Conservation (phyloP, 106 monocot species). For the Alisma plantagoaquatica region DNA sequence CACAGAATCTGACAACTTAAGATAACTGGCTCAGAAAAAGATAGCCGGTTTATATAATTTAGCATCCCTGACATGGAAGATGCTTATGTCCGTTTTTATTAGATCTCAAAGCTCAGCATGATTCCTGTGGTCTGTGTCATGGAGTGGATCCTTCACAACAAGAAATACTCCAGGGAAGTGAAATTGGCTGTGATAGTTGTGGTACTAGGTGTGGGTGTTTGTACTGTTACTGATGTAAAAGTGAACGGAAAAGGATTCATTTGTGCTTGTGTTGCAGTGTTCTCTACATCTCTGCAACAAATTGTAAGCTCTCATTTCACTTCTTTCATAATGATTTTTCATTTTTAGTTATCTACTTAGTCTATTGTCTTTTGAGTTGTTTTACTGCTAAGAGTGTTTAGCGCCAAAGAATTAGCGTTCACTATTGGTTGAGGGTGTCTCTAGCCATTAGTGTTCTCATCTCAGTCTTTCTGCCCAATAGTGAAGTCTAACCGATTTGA, state of each 20-base stretch:
- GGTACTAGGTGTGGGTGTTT: slow-evolving; percentile 72
- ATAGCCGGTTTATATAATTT: no score
- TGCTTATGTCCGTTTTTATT: not conserved
- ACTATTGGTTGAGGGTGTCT: no score
- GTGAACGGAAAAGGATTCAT: slow-evolving; percentile 83
- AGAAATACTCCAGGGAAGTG: slow-evolving; percentile 64
- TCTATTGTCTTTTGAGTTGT: not conserved
- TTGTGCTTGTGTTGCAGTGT: slow-evolving; percentile 73
- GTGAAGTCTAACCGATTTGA: no score
- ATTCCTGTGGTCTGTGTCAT: slow-evolving; percentile 90
- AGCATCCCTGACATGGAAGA: not conserved
- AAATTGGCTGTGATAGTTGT: slow-evolving; percentile 73
- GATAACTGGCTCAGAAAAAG: no score
- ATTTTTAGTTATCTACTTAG: not conserved
- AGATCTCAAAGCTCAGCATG: slow-evolving; percentile 96
- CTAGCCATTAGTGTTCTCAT: no score
- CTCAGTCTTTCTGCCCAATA: no score
- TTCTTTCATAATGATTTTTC: not conserved
- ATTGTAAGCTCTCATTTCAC: slow-evolving; percentile 48
- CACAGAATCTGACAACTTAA: not conserved
- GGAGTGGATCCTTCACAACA: slow-evolving; percentile 78
- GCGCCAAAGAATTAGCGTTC: no score
- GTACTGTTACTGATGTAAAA: slow-evolving; percentile 87
- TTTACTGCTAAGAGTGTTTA: no score
- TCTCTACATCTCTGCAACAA: slow-evolving; percentile 82